Percentiles rank a stretch among this genome's conserved stretches.
These are phyloP conservation scores for Cantharellus anzutake DNA, from an alignment of 768 basidiomycete genomes.

Conservation along the genomic window DNA sequence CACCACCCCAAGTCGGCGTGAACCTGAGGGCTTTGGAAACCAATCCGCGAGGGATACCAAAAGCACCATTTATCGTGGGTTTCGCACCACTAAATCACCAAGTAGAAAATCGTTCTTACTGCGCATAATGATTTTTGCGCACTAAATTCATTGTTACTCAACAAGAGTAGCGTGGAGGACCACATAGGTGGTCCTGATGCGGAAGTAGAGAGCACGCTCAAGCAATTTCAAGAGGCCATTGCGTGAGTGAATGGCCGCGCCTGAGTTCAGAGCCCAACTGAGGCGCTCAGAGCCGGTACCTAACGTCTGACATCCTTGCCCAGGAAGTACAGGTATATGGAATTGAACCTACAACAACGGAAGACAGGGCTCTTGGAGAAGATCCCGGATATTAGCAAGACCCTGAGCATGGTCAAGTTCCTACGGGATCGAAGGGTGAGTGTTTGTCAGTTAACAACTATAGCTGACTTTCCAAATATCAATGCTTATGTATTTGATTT, in stretches of 20 bases:
- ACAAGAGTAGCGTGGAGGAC: slow-evolving; percentile 69
- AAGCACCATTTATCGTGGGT: slow-evolving; percentile 84
- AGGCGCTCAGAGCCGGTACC: not conserved
- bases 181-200: slow-evolving; percentile 65
- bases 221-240: slow-evolving; percentile 76
- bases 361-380: slow-evolving; percentile 72
- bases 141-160: not conserved
- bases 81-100: not conserved
- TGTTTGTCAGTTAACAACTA: slow-evolving; percentile 5
- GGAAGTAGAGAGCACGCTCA: slow-evolving; percentile 59
- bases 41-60: slow-evolving; percentile 86
- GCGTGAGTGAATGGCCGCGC: slow-evolving; percentile 37
- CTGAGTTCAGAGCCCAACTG: not conserved
- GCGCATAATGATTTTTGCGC: not conserved
- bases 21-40: slow-evolving; percentile 22
- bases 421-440: slow-evolving; percentile 52
- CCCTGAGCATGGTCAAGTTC: slow-evolving; percentile 73
- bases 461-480: not conserved
- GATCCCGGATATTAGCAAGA: slow-evolving; percentile 91
- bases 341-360: slow-evolving; percentile 61
- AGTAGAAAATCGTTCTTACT: not conserved
- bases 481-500: not conserved
- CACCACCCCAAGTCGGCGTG: too few relatives aligned
- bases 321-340: slow-evolving; percentile 99
- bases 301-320: not conserved